Evolutionary conservation across 2,329 filamentous ascomycete genomes (phyloP), one percentile per base, ranked within the genome.

Genomic region (Didymosphaeria variabile): DNA sequence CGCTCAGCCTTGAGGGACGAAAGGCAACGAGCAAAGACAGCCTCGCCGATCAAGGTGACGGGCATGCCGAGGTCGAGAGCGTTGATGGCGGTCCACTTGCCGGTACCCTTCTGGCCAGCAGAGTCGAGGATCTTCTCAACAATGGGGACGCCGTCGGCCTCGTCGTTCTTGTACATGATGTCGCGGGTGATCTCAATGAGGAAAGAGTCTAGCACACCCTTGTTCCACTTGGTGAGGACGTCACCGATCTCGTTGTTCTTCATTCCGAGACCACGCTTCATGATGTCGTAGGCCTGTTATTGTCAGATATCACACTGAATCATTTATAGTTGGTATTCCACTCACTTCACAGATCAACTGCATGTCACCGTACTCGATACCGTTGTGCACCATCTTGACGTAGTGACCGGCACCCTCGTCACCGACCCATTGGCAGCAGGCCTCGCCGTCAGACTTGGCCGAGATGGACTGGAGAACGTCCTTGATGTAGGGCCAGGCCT

Each of bases 381-480:
- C 95, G 85, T 99, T 99, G 91, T 99, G 95, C 67, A 99, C 95
- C 95, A 99, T 99, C 92, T 99, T 99, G 87, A 99, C 94, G 87
- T 97, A 99, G 90, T 99, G 95, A 75, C 95, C 95, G 84, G 95
- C 92, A 89, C 95, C 95, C 83, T 98, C 93, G 84, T 98, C 95
- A 85, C 95, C 95, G 76, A 99, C 95, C 95, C 95, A 99, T 84
- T 99, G 95, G 80, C 95, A 99, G 90, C 95, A 99, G 70, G 95
- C 85, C 88, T 99, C 95, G 76, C 90, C 90, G 77, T 97, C 94
- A 82, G 92, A 96, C 90, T 99, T 98, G 82, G 95, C 95, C 67
- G 95, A 88, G 80, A 99, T 97, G 85, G 89, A 89, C 86, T 99
- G 95, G 88, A 99, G 97, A 79, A 99, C 92, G 77, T 98, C 94